Conservation (phyloP, 2,329 filamentous ascomycete species). For the Chrysoporthe puriensis region DNA sequence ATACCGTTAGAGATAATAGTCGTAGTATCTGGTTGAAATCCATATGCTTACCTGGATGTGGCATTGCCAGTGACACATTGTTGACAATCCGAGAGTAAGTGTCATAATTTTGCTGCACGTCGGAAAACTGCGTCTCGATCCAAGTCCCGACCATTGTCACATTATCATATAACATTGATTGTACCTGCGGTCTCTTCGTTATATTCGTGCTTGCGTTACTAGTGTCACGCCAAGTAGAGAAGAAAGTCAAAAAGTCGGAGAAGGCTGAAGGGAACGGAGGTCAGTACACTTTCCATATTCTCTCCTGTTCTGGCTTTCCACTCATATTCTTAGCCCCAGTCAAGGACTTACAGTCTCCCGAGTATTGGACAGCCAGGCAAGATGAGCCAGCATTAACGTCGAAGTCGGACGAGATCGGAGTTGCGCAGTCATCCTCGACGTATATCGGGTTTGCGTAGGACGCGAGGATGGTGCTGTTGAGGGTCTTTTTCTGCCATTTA, state of each 20-base stretch:
- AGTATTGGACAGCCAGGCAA: slow-evolving; percentile 71
- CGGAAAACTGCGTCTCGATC: slow-evolving; percentile 60
- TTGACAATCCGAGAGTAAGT: slow-evolving; percentile 65
- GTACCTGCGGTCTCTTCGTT: slow-evolving; percentile 58
- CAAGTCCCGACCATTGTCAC: slow-evolving; percentile 71
- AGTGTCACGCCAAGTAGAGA: slow-evolving; percentile 58
- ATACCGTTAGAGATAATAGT: slow-evolving; percentile 2
- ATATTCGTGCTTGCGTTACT: slow-evolving; percentile 48
- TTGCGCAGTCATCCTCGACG: slow-evolving; percentile 60
- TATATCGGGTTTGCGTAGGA: slow-evolving; percentile 67
- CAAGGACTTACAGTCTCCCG: slow-evolving; percentile 56
- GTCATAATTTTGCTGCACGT: slow-evolving; percentile 56
- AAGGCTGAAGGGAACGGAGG: slow-evolving; percentile 48
- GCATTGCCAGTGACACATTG: slow-evolving; percentile 78
- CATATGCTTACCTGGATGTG: slow-evolving; percentile 57
- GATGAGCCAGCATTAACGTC: slow-evolving; percentile 49
- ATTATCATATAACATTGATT: slow-evolving; percentile 70
- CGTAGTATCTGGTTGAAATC: no score
- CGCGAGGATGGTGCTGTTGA: slow-evolving; percentile 62
- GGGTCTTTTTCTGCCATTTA: slow-evolving; percentile 48
- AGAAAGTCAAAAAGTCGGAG: slow-evolving; percentile 69
- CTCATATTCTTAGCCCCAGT: not conserved
- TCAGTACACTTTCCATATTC: not conserved
- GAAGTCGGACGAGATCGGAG: slow-evolving; percentile 57
- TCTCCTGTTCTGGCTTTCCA: not conserved